Evolutionary conservation across 192 early-diverging fungal species (phyloP).

Genomic region (Coemansia sp.): DNA sequence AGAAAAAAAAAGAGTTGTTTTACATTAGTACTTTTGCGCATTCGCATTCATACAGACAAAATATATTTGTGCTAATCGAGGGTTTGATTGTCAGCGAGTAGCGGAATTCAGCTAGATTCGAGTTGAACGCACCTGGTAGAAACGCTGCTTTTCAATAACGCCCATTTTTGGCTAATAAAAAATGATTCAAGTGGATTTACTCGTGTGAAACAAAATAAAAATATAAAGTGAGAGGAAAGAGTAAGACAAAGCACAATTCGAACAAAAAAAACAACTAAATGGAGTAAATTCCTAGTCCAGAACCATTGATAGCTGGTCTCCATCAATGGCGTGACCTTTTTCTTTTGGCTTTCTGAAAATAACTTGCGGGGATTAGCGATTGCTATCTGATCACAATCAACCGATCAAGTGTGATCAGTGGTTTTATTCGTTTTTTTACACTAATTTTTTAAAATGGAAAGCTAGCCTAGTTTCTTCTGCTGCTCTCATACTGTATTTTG

Average conservation of each 20-base stretch:
- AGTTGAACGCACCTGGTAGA: conserved; percentile 44
- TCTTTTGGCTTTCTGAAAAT: background rate
- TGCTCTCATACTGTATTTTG: background rate
- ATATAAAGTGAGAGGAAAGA: conserved; percentile 3
- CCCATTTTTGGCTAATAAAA: conserved; percentile 17
- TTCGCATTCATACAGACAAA: too few relatives aligned
- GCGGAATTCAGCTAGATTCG: background rate
- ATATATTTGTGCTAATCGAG: too few relatives aligned
- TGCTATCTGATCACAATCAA: background rate
- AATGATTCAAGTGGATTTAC: conserved; percentile 4
- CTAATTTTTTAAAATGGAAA: too few relatives aligned
- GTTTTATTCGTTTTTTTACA: conserved; percentile 5
- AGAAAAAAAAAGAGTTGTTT: background rate
- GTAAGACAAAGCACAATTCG: too few relatives aligned
- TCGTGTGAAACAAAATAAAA: background rate
- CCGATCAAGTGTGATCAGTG: background rate
- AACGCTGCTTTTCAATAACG: conserved; percentile 51
- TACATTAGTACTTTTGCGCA: background rate
- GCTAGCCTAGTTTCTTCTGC: background rate
- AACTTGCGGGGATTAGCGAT: background rate
- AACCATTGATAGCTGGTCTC: background rate
- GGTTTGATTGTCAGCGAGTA: background rate
- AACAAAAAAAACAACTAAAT: background rate
- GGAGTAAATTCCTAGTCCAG: background rate
- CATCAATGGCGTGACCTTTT: background rate